Base-by-base conservation (phyloP, 2,329 filamentous ascomycete genomes). In the Pseudogymnoascus sp. region DNA sequence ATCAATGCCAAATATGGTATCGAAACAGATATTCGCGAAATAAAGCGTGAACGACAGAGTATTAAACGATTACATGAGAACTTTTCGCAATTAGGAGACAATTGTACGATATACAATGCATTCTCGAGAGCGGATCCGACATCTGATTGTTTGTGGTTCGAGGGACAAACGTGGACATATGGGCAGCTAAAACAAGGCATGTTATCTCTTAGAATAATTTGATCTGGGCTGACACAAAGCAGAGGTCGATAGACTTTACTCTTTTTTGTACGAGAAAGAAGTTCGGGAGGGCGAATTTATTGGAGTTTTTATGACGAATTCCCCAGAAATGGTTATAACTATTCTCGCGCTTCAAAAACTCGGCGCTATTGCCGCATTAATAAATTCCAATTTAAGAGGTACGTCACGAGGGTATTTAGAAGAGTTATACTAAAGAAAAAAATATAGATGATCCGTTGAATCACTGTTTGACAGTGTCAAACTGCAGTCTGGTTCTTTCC, bases 331-430 rank as follows among this genome's bases (percentile, higher is more conserved):
- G 75, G 71, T 78, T 1, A 70, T 78, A 16, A 69, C 70, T 1
- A 69, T 75, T 12, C 72, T 76, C 50, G 77, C 77, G 1, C 67
- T 79, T n/a, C 73, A 76, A 0, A 78, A 77, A 62, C 62, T 80
- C 35, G 76, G 77, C 16, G 76, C 74, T 12, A 73, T 77, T 5
- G 71, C 73, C 37, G 76, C 75, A 3, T 69, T 80, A 62, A 74
- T 80, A 25, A 80, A 80, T 64, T 77, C 70, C 9, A 78, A 75
- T 60, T 69, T 79, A 8, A 70, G 77, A 69, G 76, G 77, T 78
- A 72, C 63, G 65, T 63, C 41, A 30, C 58, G 30, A 60, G 22
- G 4, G 32, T 41, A n/a, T 34, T 54, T 3, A 9, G 11, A 34
- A 30, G 38, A 12, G 25, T 11, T 4, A 60, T 58, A 20, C 59